Evolutionary conservation across 1,284 basidiomycete genomes (phyloP).

Genomic region (Bondarzewia mesenterica): DNA sequence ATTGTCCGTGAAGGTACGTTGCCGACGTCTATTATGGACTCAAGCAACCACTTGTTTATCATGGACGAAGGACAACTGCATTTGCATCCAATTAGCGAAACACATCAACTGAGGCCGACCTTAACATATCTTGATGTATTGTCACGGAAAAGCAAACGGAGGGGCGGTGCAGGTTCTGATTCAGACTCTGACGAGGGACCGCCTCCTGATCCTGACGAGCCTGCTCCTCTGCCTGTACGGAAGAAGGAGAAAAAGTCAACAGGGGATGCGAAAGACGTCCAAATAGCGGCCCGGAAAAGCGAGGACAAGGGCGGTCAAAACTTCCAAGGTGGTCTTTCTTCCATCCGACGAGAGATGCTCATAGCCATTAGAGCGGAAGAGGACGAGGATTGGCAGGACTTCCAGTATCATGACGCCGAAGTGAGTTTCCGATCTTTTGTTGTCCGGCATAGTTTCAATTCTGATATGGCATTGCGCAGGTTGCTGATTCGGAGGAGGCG

Average conservation of each 20-base stretch:
- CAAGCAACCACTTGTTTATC: background rate
- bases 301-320: constrained; percentile 44
- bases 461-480: constrained; percentile 32
- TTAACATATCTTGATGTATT: constrained; percentile 69
- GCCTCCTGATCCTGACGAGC: constrained; percentile 72
- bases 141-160: constrained; percentile 50
- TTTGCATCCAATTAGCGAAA: constrained; percentile 69
- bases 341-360: constrained; percentile 61
- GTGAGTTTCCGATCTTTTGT: constrained; percentile 28
- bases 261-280: constrained; percentile 62
- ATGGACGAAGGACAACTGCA: constrained; percentile 69
- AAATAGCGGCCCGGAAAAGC: constrained; percentile 59
- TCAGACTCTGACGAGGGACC: constrained; percentile 72
- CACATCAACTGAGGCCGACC: constrained; percentile 72
- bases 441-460: no score
- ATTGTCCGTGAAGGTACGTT: constrained; percentile 59
- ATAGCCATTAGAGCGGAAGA: constrained; percentile 62
- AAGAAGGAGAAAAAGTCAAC: constrained; percentile 49
- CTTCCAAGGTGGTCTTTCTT: constrained; percentile 49
- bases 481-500: constrained; percentile 41
- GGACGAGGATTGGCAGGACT: constrained; percentile 63
- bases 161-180: constrained; percentile 43
- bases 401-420: constrained; percentile 52
- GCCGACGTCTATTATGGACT: background rate
- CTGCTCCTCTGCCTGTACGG: constrained; percentile 30